Evolutionary conservation across 768 basidiomycete species (phyloP).

Genomic region (Kwoniella heveanensis): DNA sequence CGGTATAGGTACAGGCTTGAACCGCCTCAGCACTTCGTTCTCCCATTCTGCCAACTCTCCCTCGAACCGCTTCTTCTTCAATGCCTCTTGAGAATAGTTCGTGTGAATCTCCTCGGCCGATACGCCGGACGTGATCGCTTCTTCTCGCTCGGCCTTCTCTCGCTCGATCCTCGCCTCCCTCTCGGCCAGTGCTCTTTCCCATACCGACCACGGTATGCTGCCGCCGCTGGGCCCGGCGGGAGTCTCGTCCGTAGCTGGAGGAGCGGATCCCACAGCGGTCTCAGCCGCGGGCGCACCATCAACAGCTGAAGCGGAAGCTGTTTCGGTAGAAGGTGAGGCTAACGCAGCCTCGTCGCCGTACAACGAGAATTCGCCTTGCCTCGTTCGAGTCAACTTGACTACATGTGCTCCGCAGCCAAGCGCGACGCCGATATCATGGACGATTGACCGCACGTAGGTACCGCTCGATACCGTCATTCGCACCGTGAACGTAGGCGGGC

Average conservation of each 20-base stretch:
- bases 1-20: slow-evolving; percentile 45
- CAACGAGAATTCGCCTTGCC: slow-evolving; percentile 74
- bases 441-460: slow-evolving; percentile 93
- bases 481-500: slow-evolving; percentile 78
- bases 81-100: slow-evolving; percentile 24
- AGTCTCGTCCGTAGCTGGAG: slow-evolving; percentile 37
- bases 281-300: neutral
- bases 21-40: slow-evolving; percentile 67
- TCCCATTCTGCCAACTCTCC: slow-evolving; percentile 75
- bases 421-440: slow-evolving; percentile 84
- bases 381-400: slow-evolving; percentile 81
- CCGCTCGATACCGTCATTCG: slow-evolving; percentile 93
- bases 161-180: slow-evolving; percentile 63
- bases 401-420: slow-evolving; percentile 90
- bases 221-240: slow-evolving; percentile 61
- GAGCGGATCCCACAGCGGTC: slow-evolving; percentile 46
- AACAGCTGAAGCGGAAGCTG: slow-evolving; percentile 1
- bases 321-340: slow-evolving; percentile 8
- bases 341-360: slow-evolving; percentile 36
- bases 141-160: slow-evolving; percentile 42
- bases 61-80: slow-evolving; percentile 62
- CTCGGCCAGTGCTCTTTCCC: slow-evolving; percentile 57
- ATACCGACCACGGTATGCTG: slow-evolving; percentile 53
- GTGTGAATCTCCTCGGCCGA: slow-evolving; percentile 56
- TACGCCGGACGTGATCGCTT: slow-evolving; percentile 34